Evolutionary conservation across 306 rosid species (phyloP), one percentile per base, ranked within the genome.

Genomic region (Medicago lupulina): DNA sequence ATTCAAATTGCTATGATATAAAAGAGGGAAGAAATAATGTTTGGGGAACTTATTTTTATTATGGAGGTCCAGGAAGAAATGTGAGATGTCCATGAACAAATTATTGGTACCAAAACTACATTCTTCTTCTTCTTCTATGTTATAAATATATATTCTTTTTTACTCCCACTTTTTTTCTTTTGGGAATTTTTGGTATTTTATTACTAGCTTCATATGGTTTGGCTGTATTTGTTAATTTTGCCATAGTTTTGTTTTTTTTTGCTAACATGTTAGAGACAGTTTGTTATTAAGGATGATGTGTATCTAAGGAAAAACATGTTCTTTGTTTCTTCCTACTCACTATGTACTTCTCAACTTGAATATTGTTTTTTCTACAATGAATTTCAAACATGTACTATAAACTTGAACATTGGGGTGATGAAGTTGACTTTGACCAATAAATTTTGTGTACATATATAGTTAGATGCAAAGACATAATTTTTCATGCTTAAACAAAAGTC

Each of bases 61-160:
- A 90, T 86, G 99, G 99, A 74, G 99, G 99, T 61, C 99, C 99
- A 34, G 99, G 99, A 62, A 96, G 98, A 70, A 90, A 90, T 80
- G 92, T 96, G 1, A 86, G 93, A 76, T 96, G 99, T 73, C 98
- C 98, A 6, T 96, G 92, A 90, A 58, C 9, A 21, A 0, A 23
- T 21, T 21, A 13, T 67, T 19, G 38, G 14, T 16, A 12, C 76
- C 28, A 28, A 31, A 43, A 63, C 18, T 44, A 66, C 49, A 67
- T 16, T 19, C 39, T 67, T 14, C 19, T n/a, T n/a, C n/a, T n/a
- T 67, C 38, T 67, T 28, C 76, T 59, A 67, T 79, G 43, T 49
- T 60, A 36, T 79, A 44, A 55, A 25, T 68, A 40, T 47, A 40
- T 53, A 54, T 38, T 34, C 0, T 38, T 18, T 23, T 44, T 50